phyloP scores from a whole-genome alignment of 768 basidiomycete species.

The Psilocybe tampanensis region DNA sequence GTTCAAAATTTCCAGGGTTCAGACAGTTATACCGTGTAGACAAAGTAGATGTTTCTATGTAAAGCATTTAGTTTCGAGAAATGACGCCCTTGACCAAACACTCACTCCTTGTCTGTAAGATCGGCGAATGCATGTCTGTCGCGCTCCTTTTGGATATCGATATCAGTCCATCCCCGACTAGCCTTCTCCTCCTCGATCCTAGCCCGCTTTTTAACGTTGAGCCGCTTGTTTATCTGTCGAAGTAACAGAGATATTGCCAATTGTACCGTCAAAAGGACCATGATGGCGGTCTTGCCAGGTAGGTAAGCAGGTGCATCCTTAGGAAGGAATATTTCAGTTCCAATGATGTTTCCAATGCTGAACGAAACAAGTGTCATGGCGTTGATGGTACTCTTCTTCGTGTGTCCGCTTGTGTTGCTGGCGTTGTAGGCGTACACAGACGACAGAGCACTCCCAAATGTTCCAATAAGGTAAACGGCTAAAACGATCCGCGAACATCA shows the following conservation, averaged over 20 bases:
- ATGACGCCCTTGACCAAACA: slow-evolving; percentile 6
- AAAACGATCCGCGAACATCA: background rate
- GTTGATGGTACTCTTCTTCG: slow-evolving; percentile 71
- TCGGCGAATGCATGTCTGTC: slow-evolving; percentile 66
- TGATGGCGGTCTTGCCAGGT: slow-evolving; percentile 67
- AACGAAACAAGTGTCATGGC: slow-evolving; percentile 60
- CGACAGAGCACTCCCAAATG: slow-evolving; percentile 61
- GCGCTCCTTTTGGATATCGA: slow-evolving; percentile 57
- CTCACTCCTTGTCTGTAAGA: slow-evolving; percentile 65
- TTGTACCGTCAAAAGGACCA: slow-evolving; percentile 58
- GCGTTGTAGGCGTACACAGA: slow-evolving; percentile 67
- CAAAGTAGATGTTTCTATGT: slow-evolving; percentile 57
- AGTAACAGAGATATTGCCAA: slow-evolving; percentile 49
- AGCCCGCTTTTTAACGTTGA: slow-evolving; percentile 50
- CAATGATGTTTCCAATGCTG: slow-evolving; percentile 61
- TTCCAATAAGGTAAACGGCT: slow-evolving; percentile 54
- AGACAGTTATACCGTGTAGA: slow-evolving; percentile 49
- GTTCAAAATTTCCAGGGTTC: background rate
- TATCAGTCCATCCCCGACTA: slow-evolving; percentile 56
- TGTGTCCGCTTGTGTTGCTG: slow-evolving; percentile 64
- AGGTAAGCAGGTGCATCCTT: slow-evolving; percentile 64
- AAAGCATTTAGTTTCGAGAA: background rate
- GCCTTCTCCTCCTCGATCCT: slow-evolving; percentile 45
- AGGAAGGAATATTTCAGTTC: slow-evolving; percentile 64
- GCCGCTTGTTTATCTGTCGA: slow-evolving; percentile 53